Evolutionary conservation across 2,329 filamentous ascomycete species (phyloP).

Genomic region (Colletotrichum sp.): DNA sequence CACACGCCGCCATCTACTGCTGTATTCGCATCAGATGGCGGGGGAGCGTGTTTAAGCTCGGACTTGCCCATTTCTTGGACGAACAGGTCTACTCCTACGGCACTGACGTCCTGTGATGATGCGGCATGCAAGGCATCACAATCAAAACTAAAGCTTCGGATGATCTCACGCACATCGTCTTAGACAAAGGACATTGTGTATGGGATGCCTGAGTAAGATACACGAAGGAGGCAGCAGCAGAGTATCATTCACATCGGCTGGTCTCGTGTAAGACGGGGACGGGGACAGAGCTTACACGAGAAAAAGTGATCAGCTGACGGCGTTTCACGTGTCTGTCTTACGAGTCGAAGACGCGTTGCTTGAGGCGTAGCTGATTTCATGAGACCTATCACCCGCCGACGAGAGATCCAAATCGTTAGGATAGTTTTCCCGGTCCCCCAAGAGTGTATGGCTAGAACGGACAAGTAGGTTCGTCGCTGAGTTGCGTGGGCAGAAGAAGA

Average conservation of each 20-base stretch:
- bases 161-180: neutral
- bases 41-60: neutral
- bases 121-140: neutral
- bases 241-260: neutral
- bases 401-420: neutral
- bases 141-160: neutral
- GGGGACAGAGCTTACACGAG: neutral
- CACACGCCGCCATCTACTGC: neutral
- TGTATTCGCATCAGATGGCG: neutral
- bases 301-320: neutral
- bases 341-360: neutral
- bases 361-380: neutral
- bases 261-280: neutral
- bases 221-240: neutral
- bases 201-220: neutral
- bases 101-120: neutral
- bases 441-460: neutral
- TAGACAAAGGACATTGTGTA: neutral
- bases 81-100: neutral
- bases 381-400: neutral
- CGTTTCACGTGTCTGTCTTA: neutral
- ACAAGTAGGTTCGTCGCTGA: neutral
- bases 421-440: neutral
- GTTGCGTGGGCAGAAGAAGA: neutral
- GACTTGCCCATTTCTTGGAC: neutral